Percentiles rank a stretch among this genome's conserved stretches.
These are phyloP conservation scores for Coemansia sp. DNA, from an alignment of 192 early-diverging fungal genomes.

Conservation along the genomic window DNA sequence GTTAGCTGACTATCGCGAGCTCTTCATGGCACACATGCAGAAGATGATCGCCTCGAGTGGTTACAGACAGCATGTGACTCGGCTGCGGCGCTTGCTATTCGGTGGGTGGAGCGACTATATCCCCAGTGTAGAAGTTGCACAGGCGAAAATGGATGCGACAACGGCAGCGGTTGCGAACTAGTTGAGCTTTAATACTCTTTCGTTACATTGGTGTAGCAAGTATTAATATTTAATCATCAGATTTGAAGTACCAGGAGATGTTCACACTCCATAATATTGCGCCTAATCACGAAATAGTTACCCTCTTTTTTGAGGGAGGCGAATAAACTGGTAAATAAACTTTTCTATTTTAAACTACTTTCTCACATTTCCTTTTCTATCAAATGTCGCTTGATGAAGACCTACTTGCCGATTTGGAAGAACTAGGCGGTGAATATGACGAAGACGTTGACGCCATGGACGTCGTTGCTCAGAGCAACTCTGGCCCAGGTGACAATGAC, in stretches of 20 bases:
- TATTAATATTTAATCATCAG: too few relatives aligned
- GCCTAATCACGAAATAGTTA: too few relatives aligned
- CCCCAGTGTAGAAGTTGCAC: too few relatives aligned
- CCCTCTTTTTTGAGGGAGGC: too few relatives aligned
- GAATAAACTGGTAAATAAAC: too few relatives aligned
- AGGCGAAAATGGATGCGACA: too few relatives aligned
- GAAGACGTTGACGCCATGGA: constrained; percentile 34
- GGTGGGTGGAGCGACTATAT: neutral
- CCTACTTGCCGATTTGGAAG: constrained; percentile 86
- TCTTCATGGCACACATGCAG: neutral
- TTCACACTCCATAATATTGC: too few relatives aligned
- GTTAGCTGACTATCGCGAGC: neutral
- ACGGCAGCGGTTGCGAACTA: too few relatives aligned
- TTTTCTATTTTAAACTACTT: neutral
- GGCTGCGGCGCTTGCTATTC: neutral
- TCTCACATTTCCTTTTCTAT: neutral
- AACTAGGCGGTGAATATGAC: constrained; percentile 62
- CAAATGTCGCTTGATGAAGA: constrained; percentile 82
- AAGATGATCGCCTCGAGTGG: neutral
- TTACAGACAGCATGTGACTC: neutral
- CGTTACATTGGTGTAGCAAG: too few relatives aligned
- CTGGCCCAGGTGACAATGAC: constrained; percentile 31
- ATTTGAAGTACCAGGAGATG: too few relatives aligned
- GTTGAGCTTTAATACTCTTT: too few relatives aligned
- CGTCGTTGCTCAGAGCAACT: constrained; percentile 31